Percentiles rank a stretch among this genome's conserved stretches.
phyloP scores from a whole-genome alignment of 2,329 filamentous ascomycete species.

The Penicillium corylophilum region DNA sequence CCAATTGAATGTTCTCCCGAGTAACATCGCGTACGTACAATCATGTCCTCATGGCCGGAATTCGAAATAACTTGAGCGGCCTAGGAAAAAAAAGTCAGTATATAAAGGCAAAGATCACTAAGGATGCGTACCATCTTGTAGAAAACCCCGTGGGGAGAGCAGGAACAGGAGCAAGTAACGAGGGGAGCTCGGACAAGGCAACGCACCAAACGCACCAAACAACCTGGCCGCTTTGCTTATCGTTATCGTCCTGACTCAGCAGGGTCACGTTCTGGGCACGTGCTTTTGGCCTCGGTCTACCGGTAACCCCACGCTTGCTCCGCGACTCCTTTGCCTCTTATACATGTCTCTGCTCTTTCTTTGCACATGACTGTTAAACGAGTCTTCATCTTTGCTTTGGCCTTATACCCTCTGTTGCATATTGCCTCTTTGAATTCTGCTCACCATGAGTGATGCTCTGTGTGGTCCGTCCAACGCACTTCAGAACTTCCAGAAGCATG shows the following conservation, averaged over 20 bases:
- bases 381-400: neutral
- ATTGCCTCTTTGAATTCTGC: neutral
- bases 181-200: conserved; percentile 14
- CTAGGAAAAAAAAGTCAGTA: conserved; percentile 40
- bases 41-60: conserved; percentile 97
- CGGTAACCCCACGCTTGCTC: conserved; percentile 16
- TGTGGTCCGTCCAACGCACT: conserved; percentile 75
- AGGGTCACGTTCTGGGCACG: conserved; percentile 20
- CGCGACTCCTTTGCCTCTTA: conserved; percentile 1
- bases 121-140: conserved; percentile 24
- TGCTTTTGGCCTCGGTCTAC: conserved; percentile 17
- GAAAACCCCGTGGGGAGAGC: conserved; percentile 7
- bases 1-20: conserved; percentile 10
- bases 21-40: conserved; percentile 64
- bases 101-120: neutral
- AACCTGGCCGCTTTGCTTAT: conserved; percentile 27
- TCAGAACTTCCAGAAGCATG: conserved; percentile 70
- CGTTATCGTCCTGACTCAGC: conserved; percentile 24
- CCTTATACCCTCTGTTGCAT: neutral
- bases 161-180: conserved; percentile 9
- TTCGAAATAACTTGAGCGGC: conserved; percentile 73
- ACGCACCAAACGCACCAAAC: conserved; percentile 15
- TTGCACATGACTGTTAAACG: neutral
- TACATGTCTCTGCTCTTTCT: neutral
- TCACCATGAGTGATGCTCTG: conserved; percentile 63